phyloP scores from a whole-genome alignment of 2,329 filamentous ascomycete species.

The Alternaria sp. region DNA sequence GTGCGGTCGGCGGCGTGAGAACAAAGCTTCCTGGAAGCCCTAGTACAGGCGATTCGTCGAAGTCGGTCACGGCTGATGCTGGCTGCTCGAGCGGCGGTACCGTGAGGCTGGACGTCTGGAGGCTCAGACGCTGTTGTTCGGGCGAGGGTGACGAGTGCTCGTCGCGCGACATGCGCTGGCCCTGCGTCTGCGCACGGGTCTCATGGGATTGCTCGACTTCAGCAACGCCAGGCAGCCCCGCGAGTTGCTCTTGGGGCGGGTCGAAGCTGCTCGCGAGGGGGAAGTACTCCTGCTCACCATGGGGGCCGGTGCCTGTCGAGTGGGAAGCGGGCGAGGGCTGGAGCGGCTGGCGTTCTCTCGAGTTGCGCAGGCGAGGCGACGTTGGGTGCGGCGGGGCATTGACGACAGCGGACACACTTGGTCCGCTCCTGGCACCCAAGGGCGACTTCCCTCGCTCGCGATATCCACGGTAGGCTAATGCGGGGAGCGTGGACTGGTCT shows the following conservation, averaged over 20 bases:
- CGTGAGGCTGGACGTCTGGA: constrained; percentile 36
- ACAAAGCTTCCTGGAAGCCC: constrained; percentile 70
- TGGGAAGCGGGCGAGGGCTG: constrained; percentile 32
- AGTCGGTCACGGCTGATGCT: constrained; percentile 49
- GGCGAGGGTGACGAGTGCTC: constrained; percentile 9
- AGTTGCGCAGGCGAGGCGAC: constrained; percentile 45
- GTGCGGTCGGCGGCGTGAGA: constrained; percentile 36
- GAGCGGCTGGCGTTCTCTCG: constrained; percentile 40
- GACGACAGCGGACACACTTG: constrained; percentile 39
- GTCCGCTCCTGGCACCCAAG: constrained; percentile 24
- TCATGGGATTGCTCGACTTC: constrained; percentile 8
- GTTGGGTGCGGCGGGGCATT: constrained; percentile 36
- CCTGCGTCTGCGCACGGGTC: constrained; percentile 7
- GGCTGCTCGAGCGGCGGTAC: constrained; percentile 38
- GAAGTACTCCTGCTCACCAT: constrained; percentile 36
- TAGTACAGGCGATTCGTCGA: constrained; percentile 69
- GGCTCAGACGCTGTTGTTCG: constrained; percentile 29
- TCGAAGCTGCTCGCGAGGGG: constrained; percentile 18
- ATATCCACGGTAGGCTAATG: constrained; percentile 41
- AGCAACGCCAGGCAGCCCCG: not conserved
- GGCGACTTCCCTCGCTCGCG: constrained; percentile 42
- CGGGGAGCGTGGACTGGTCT: constrained; percentile 30
- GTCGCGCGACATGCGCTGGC: constrained; percentile 13
- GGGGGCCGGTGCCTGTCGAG: constrained; percentile 24
- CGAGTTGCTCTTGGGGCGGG: constrained; percentile 12